Percentiles rank a stretch among this genome's conserved stretches.
These are phyloP conservation scores for Calophaca sinica DNA, from an alignment of 306 rosid species.

Conservation along the genomic window DNA sequence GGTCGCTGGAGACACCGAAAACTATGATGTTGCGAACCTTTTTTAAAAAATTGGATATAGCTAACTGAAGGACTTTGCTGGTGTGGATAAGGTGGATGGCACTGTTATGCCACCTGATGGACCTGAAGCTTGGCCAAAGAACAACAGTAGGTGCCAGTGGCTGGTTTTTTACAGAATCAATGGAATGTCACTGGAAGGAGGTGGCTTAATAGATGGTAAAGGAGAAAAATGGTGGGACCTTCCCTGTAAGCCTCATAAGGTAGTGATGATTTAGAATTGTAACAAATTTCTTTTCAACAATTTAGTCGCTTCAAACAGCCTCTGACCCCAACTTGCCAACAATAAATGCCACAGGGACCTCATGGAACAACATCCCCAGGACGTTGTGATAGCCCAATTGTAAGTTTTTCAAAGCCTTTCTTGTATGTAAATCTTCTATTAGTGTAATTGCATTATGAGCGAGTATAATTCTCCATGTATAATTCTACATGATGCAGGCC, in stretches of 20 bases:
- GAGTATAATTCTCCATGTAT: not conserved
- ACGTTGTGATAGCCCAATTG: conserved; percentile 90
- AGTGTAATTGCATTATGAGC: conserved; percentile 14
- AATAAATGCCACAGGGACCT: conserved; percentile 55
- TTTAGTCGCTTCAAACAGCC: conserved; percentile 19
- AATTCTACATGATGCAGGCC: conserved; percentile 65
- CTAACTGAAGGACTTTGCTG: not conserved
- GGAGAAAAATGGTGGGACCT: conserved; percentile 99
- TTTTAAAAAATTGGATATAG: too few relatives aligned
- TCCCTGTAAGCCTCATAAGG: conserved; percentile 95
- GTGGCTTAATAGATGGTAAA: conserved; percentile 88
- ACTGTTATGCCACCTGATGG: conserved; percentile 88
- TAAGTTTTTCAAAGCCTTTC: conserved; percentile 51
- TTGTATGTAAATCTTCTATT: not conserved
- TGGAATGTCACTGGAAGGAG: conserved; percentile 74
- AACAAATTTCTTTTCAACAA: not conserved
- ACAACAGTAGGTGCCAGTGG: conserved; percentile 76
- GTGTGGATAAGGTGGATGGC: conserved; percentile 75
- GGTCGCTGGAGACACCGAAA: too few relatives aligned
- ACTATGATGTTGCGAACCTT: too few relatives aligned
- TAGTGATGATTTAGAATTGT: conserved; percentile 39
- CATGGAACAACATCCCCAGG: conserved; percentile 61
- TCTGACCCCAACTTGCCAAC: conserved; percentile 15
- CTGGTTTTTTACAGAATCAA: conserved; percentile 77
- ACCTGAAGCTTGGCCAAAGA: conserved; percentile 86